Evolutionary conservation across 345 rosid species (phyloP), one percentile per base, ranked within the genome.

Genomic region (Alliaria petiolata): DNA sequence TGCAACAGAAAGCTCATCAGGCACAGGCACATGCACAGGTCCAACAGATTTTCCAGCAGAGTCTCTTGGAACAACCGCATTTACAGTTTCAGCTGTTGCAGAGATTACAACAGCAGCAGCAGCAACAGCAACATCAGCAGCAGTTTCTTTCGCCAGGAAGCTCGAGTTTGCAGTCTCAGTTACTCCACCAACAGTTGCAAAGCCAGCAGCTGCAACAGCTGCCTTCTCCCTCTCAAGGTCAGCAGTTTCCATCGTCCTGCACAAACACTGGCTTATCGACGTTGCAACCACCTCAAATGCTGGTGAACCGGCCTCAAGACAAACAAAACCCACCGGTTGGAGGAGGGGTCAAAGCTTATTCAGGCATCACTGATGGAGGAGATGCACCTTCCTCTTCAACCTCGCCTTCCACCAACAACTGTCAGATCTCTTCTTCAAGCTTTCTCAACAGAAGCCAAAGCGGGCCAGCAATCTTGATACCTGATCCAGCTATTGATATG

Each of bases 301-400:
- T 82, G 65, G 76, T 62, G 69, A 88, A 72, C 83, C 96, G 82
- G 53, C 78, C 80, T 20, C 92, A 80, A 52, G 81, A 74, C 60
- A 85, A 81, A 78, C 86, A 81, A 76, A 85, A 84, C 49, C 77
- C 82, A 53, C 52, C 44, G 13, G 36, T 44, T 62, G 77, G 79
- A 40, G 67, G 69, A 36, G 69, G 81, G 57, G 75, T 86, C 70
- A 86, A 80, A 80, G 85, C 86, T 55, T 85, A 79, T 70, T 89
- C 96, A 57, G 82, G 82, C 42, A 81, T 85, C 51, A 89, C 96
- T 6, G 97, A 91, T 71, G 95, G 91, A 70, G 91, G 91, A 70
- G 97, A 95, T 58, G 88, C 90, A 65, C 99, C 97, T 67, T 91
- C 99, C 46, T 95, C 95, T 80, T 89, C 96, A 55, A 91, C 97